A percentile compares a stretch with the other conserved stretches of the same genome.
Evolutionary conservation across 768 basidiomycete species (phyloP).

Genomic region (Lactarius sp.): DNA sequence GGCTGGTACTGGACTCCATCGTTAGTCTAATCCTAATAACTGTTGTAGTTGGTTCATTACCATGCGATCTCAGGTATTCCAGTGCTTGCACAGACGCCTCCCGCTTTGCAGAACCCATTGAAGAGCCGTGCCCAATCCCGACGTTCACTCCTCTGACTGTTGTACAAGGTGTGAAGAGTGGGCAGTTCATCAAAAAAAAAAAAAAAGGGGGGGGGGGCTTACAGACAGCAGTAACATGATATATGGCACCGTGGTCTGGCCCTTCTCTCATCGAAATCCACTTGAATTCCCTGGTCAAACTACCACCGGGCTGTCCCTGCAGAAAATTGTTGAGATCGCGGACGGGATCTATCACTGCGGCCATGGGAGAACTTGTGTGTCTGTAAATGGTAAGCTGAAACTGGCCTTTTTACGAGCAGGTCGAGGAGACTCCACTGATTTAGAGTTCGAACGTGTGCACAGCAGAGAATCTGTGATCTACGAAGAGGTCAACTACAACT

Average conservation of each 20-base stretch:
- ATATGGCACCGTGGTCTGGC: not conserved
- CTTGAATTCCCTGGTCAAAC: constrained; percentile 4
- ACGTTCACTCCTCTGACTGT: constrained; percentile 18
- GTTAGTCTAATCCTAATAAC: not conserved
- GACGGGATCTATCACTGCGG: constrained; percentile 6
- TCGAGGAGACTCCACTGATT: not conserved
- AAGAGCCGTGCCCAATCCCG: constrained; percentile 17
- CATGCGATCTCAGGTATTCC: constrained; percentile 9
- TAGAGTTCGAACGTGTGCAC: not conserved
- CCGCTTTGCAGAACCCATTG: constrained; percentile 14
- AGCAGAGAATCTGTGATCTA: not conserved
- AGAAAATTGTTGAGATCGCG: constrained; percentile 25
- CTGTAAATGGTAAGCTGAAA: not conserved
- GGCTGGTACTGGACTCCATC: not conserved
- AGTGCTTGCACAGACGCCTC: constrained; percentile 18
- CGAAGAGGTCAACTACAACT: not conserved
- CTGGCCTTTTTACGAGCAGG: not conserved
- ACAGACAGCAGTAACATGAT: constrained; percentile 18
- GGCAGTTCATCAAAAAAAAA: not conserved
- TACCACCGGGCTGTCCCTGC: constrained; percentile 6
- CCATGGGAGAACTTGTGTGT: constrained; percentile 1
- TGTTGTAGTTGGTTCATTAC: not conserved
- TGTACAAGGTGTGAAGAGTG: not conserved
- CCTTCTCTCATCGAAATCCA: constrained; percentile 12
- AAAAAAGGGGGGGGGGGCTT: not conserved